A percentile compares a stretch with the other conserved stretches of the same genome.
Evolutionary conservation across 441 rosid species (phyloP).

Genomic region (Euphorbia schlechtendalii): DNA sequence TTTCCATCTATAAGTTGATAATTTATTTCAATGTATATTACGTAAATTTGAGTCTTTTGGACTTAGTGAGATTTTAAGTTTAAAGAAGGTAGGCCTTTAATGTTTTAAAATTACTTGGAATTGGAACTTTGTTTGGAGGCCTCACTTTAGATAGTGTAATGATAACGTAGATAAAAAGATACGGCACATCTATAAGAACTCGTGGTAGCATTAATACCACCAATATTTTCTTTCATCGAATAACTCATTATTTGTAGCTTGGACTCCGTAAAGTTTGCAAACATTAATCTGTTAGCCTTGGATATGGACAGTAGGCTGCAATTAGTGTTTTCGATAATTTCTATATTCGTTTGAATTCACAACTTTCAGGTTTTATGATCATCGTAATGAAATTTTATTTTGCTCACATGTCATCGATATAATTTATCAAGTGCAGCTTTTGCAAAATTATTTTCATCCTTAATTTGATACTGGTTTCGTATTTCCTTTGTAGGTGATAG

Average conservation of each 20-base stretch:
- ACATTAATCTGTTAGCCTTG: background rate
- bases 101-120: background rate
- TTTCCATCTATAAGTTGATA: no score
- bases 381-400: background rate
- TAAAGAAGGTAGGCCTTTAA: background rate
- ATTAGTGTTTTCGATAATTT: background rate
- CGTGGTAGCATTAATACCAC: background rate
- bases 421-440: background rate
- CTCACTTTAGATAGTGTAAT: background rate
- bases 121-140: background rate
- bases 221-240: background rate
- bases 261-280: background rate
- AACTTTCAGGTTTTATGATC: background rate
- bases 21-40: no score
- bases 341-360: background rate
- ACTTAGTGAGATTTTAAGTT: background rate
- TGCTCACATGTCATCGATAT: background rate
- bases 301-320: background rate
- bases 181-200: background rate
- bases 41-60: background rate
- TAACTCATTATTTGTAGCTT: background rate
- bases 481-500: slow-evolving; percentile 48
- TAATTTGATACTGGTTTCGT: background rate
- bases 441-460: no score
- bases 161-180: background rate